Base-by-base conservation (phyloP, 2,329 filamentous ascomycete genomes). In the Chrysoporthe cubensis region DNA sequence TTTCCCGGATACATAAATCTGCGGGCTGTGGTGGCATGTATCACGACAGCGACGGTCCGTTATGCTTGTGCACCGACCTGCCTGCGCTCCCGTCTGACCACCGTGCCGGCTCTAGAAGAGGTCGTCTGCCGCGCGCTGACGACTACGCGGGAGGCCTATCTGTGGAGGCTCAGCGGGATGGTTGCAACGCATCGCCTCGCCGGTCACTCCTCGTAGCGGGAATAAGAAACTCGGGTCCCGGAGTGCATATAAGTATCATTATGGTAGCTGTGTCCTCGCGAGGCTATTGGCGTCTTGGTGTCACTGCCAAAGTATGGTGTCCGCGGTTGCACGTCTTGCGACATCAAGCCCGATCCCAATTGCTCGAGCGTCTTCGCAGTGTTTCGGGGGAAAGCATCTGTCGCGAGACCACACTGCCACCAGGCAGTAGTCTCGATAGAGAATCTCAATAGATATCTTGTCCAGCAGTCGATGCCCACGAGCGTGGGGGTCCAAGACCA, bases 1-100 rank as follows among this genome's bases (percentile, higher is more conserved):
- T 26, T 2, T 26, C 37, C 26, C 13, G 37, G 2, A n/a, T 32
- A 1, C 62, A 44, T 21, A 44, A 44, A n/a, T 21, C 13, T 37
- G 5, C 26, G 6, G 40, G 56, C 56, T 32, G 37, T 13, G 42
- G 48, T 58, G 57, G 46, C 18, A 62, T 42, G 46, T 67, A 6
- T 21, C 43, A 62, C 50, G 37, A n/a, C 61, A 58, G 43, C 14
- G 42, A 52, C 48, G 57, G 61, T 59, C 67, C 48, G 37, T n/a
- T 52, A 14, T 64, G 32, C 37, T 34, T 59, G 34, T 57, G 42
- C 40, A 44, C 37, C 64, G 40, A 14, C 18, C 48, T 26, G n/a
- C 58, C 64, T 42, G 44, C 43, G 13, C 13, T 18, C 26, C 37
- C 32, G 2, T 42, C 48, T 37, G 54, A 26, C n/a, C n/a, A 26